Base-by-base conservation (phyloP, 768 basidiomycete species). In the Tricholoma bakamatsutake region DNA sequence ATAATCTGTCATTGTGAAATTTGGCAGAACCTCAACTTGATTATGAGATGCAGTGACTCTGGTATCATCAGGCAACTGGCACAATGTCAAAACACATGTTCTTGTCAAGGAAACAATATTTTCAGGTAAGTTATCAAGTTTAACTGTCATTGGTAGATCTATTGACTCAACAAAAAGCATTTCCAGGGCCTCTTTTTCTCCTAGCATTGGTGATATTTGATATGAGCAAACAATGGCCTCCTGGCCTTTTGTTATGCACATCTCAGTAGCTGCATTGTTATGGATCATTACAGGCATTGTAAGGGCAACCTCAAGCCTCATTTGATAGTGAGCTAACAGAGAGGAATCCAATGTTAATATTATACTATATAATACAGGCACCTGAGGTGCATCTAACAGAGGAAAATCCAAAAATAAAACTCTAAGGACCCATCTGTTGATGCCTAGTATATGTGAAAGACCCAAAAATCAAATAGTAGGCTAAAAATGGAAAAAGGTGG, bases 31-130 rank as follows among this genome's bases (percentile, higher is more conserved):
- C 30, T 55, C 48, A 18, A 67, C 65, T 52, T 68, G 67, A 35
- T 46, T 34, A 34, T 62, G 46, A 11, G 48, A 56, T 15, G 66
- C 35, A 1, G 50, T 42, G 6, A 61, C n/a, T 30, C 10, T 33
- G 15, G 45, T 42, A 52, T 61, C 66, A 59, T 61, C 57, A 18
- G 58, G 61, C 2, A 64, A 35, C 21, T 21, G 6, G 50, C 59
- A 58, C 30, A 15, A 15, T 1, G 61, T 55, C 28, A 13, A 17
- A 1, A 31, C 59, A 7, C 50, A 56, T 1, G 51, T 35, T 17
- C 27, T 48, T 1, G 50, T 10, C 2, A 70, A 39, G 4, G 73
- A 71, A 4, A 74, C 70, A 7, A 73, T 67, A 67, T 72, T 71
- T 9, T 2, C 7, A 9, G 70, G 70, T 8, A 74, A 53, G 6